Conservation (phyloP, 805 yeast species). For the Starmera dryadoides region DNA sequence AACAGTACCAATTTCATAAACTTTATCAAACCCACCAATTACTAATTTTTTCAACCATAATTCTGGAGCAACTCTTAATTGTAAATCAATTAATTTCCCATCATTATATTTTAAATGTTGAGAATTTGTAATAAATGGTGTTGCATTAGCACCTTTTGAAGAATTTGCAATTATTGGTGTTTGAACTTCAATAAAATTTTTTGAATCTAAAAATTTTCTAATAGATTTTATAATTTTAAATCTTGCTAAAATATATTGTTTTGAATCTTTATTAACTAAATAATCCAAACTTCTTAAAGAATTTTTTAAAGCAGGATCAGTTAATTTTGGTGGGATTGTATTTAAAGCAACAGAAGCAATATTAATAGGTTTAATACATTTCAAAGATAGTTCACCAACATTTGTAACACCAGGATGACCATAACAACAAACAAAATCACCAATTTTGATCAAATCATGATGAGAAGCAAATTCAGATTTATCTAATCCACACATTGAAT, state of each 20-base stretch:
- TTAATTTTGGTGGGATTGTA: slow-evolving; percentile 59
- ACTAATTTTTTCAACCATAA: slow-evolving; percentile 83
- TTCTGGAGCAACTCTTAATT: slow-evolving; percentile 89
- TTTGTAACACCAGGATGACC: slow-evolving; percentile 76
- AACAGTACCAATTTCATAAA: slow-evolving; percentile 78
- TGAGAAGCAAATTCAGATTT: slow-evolving; percentile 33
- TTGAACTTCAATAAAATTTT: slow-evolving; percentile 71
- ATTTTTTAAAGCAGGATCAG: slow-evolving; percentile 49
- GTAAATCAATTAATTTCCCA: slow-evolving; percentile 29
- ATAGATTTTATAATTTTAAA: slow-evolving; percentile 47
- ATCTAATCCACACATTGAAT: slow-evolving; percentile 34
- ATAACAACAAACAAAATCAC: slow-evolving; percentile 59
- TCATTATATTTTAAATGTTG: slow-evolving; percentile 23
- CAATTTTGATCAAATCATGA: slow-evolving; percentile 44
- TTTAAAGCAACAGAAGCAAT: slow-evolving; percentile 64
- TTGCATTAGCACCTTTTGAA: slow-evolving; percentile 88
- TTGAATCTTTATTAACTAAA: slow-evolving; percentile 47
- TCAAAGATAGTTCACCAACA: slow-evolving; percentile 71
- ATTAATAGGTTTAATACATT: slow-evolving; percentile 39
- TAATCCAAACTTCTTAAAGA: slow-evolving; percentile 70
- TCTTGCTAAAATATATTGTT: slow-evolving; percentile 41
- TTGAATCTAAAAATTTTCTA: slow-evolving; percentile 45
- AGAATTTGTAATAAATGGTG: slow-evolving; percentile 64
- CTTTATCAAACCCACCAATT: slow-evolving; percentile 77
- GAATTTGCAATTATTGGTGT: slow-evolving; percentile 76